A percentile compares a stretch with the other conserved stretches of the same genome.
Conservation (phyloP, 805 yeast species). For the Candida lessepsii region DNA sequence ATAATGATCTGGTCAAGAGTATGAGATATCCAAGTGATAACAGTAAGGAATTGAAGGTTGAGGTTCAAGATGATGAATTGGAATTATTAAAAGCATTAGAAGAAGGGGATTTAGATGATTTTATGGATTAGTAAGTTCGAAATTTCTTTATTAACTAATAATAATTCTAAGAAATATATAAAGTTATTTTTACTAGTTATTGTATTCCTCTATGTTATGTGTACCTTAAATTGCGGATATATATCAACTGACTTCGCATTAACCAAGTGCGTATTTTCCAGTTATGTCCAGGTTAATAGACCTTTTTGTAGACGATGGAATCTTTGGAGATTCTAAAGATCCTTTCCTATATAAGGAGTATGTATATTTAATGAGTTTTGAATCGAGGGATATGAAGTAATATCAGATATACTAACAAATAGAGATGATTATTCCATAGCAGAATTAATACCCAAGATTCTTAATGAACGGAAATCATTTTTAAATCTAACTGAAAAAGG, state of each 20-base stretch:
- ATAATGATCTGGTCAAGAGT: slow-evolving; percentile 89
- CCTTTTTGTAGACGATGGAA: slow-evolving; percentile 24
- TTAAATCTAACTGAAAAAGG: slow-evolving; percentile 56
- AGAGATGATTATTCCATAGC: slow-evolving; percentile 46
- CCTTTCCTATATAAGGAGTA: slow-evolving; percentile 42
- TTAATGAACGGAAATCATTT: slow-evolving; percentile 61
- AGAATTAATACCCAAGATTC: slow-evolving; percentile 58
- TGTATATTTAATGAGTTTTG: slow-evolving; percentile 14
- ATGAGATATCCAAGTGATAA: slow-evolving; percentile 79
- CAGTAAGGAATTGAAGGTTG: slow-evolving; percentile 25
- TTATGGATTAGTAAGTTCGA: slow-evolving; percentile 46
- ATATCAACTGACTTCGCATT: slow-evolving; percentile 16
- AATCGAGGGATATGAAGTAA: not conserved
- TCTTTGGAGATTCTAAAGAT: slow-evolving; percentile 32
- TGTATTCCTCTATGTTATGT: no score
- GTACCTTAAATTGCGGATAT: slow-evolving; percentile 11
- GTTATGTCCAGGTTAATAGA: slow-evolving; percentile 5
- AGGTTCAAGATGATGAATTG: slow-evolving; percentile 38
- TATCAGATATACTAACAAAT: no score
- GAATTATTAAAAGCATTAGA: slow-evolving; percentile 48
- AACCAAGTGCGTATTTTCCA: slow-evolving; percentile 1
- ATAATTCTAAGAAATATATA: no score
- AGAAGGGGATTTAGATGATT: slow-evolving; percentile 56
- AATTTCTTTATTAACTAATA: no score
- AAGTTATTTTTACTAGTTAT: no score